Base-by-base conservation (phyloP, 305 asterid genomes). In the Lippia alba region DNA sequence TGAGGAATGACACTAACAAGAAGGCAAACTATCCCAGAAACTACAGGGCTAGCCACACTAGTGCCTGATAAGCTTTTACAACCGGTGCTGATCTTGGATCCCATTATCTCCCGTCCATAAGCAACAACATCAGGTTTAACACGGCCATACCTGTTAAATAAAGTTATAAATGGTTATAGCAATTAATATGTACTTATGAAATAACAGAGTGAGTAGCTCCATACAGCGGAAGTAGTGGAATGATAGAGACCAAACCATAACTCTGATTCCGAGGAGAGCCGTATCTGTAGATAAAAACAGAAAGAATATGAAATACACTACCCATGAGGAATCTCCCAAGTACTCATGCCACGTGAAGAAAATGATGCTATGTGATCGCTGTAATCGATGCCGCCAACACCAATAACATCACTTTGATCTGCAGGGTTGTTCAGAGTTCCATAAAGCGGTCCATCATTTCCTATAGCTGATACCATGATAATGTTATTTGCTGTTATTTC, bases 261-360 rank as follows among this genome's bases (percentile, higher is more conserved):
- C 16, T 56, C 32, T 55, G 40, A 58, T 72, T 41, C 60, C 65
- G 49, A 60, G 30, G 30, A 3, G 30, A 24, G 30, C 2, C 2
- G 30, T 24, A 24, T 24, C 30, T 3, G 2, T 24, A 70, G 61
- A 71, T n/a, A 75, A 24, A 73, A 67, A 66, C 36, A 66, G 70
- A 72, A 69, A 64, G 67, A 61, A 74, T 51, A 67, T 11, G 32
- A 76, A 39, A 70, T 63, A 76, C 39, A 59, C 63, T 88, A 94
- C 99, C 99, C 99, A 73, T 94, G 98, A 80, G 99, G 99, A 85
- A 94, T 84, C 78, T 94, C 99, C 99, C 99, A 94, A 49, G 99
- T 94, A 80, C 98, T 91, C 98, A 94, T 94, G 86, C 99, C 99
- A 72, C 98, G 99, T 71, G 99, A 94, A 17, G 99, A 95, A 85